Evolutionary conservation across 2,329 filamentous ascomycete genomes (phyloP).

Genomic region (Trichoderma gracile): DNA sequence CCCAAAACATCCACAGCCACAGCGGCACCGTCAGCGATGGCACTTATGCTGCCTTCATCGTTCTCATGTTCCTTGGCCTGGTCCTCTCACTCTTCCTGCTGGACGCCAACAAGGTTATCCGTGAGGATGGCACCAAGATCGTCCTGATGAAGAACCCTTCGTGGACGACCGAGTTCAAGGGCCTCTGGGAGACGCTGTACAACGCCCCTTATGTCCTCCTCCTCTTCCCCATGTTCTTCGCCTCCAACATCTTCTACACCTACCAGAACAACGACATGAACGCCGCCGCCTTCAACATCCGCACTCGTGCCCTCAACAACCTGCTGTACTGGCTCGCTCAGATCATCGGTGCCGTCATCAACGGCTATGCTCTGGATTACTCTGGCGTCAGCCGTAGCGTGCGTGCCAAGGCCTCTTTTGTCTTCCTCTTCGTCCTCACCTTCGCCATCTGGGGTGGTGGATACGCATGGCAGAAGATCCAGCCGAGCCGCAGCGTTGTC

Average conservation of each 20-base stretch:
- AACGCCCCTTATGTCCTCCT: constrained; percentile 70
- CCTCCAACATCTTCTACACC: constrained; percentile 57
- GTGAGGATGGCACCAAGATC: constrained; percentile 74
- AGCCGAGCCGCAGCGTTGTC: constrained; percentile 51
- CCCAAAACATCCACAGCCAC: constrained; percentile 63
- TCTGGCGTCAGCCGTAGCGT: constrained; percentile 78
- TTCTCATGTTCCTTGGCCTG: constrained; percentile 76
- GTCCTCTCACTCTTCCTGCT: constrained; percentile 67
- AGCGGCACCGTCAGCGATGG: constrained; percentile 63
- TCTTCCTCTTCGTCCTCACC: constrained; percentile 65
- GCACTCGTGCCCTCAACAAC: constrained; percentile 56
- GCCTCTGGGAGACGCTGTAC: constrained; percentile 71
- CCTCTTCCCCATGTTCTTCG: constrained; percentile 58
- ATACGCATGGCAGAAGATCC: constrained; percentile 70
- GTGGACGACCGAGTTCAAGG: constrained; percentile 76
- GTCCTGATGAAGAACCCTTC: constrained; percentile 90
- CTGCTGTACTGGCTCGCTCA: constrained; percentile 58
- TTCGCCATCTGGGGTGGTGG: constrained; percentile 82
- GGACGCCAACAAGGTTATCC: constrained; percentile 71
- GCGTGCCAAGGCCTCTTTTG: constrained; percentile 64
- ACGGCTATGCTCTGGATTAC: constrained; percentile 56
- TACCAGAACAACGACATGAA: constrained; percentile 62
- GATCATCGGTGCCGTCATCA: constrained; percentile 54
- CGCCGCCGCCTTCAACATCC: constrained; percentile 55
- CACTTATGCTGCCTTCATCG: constrained; percentile 85